Conservation (phyloP, 805 yeast species). For the Sugiyamaella smithiae region DNA sequence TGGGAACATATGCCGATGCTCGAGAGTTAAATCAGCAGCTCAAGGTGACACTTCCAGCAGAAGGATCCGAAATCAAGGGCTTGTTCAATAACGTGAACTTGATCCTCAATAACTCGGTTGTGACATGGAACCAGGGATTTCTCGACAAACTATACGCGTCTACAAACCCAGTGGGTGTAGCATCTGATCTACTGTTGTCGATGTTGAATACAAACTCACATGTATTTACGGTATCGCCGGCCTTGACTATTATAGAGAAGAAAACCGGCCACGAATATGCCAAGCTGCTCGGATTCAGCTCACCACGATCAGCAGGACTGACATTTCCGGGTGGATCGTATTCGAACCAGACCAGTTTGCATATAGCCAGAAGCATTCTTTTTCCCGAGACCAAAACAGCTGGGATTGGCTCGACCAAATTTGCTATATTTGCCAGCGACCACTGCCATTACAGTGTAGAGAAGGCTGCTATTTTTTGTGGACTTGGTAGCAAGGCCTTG, state of each 20-base stretch:
- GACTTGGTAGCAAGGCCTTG: constrained; percentile 62
- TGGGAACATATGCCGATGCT: constrained; percentile 51
- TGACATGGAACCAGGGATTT: constrained; percentile 86
- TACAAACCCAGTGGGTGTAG: constrained; percentile 80
- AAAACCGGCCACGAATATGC: constrained; percentile 68
- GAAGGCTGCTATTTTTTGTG: constrained; percentile 74
- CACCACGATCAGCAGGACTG: constrained; percentile 65
- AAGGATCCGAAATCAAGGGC: constrained; percentile 43
- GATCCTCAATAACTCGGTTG: constrained; percentile 64
- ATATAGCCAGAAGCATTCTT: constrained; percentile 64
- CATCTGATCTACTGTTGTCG: constrained; percentile 66
- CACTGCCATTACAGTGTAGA: constrained; percentile 81
- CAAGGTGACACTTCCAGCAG: constrained; percentile 37
- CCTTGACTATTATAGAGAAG: constrained; percentile 71
- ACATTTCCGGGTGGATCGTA: constrained; percentile 88
- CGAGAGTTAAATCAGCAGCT: constrained; percentile 40
- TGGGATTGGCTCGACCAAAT: constrained; percentile 45
- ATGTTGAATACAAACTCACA: constrained; percentile 79
- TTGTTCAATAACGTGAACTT: constrained; percentile 51
- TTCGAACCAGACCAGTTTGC: constrained; percentile 77
- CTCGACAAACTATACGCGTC: constrained; percentile 80
- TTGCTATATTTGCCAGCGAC: constrained; percentile 67
- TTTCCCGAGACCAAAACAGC: constrained; percentile 65
- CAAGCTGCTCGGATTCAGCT: constrained; percentile 53
- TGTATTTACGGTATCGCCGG: constrained; percentile 81